phyloP scores from a whole-genome alignment of 805 yeast genomes.

The Kazachstania kunashirensis region DNA sequence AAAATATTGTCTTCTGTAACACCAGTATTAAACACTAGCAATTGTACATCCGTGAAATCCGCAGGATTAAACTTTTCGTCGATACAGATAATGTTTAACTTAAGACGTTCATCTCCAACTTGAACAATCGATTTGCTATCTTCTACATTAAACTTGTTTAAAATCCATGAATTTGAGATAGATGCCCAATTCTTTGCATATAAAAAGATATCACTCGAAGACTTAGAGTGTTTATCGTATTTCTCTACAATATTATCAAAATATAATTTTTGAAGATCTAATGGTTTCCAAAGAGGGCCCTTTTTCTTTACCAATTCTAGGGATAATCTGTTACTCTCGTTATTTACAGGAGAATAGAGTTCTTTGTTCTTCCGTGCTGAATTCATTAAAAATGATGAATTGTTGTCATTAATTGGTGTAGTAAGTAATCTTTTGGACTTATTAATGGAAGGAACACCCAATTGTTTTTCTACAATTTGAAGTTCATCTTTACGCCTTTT shows the following conservation, averaged over 20 bases:
- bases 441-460: constrained; percentile 29
- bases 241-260: constrained; percentile 14
- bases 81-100: constrained; percentile 17
- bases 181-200: constrained; percentile 23
- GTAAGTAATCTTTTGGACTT: constrained; percentile 18
- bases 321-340: constrained; percentile 26
- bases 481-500: constrained; percentile 35
- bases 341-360: constrained; percentile 16
- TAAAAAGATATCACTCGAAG: constrained; percentile 14
- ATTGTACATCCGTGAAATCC: constrained; percentile 23
- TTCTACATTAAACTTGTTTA: constrained; percentile 26
- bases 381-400: constrained; percentile 14
- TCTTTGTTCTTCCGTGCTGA: constrained; percentile 14
- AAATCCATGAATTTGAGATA: constrained; percentile 27
- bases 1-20: constrained; percentile 27
- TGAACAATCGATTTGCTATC: constrained; percentile 3
- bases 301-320: constrained; percentile 30
- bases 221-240: not conserved
- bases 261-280: constrained; percentile 32
- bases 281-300: constrained; percentile 38
- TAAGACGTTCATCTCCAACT: constrained; percentile 3
- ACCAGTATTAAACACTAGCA: constrained; percentile 33
- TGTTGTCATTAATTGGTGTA: constrained; percentile 10
- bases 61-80: constrained; percentile 18
- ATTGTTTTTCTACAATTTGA: constrained; percentile 25